Percentiles rank a stretch among this genome's conserved stretches.
Evolutionary conservation across 306 rosid genomes (phyloP).

Genomic region (Myrica gale): DNA sequence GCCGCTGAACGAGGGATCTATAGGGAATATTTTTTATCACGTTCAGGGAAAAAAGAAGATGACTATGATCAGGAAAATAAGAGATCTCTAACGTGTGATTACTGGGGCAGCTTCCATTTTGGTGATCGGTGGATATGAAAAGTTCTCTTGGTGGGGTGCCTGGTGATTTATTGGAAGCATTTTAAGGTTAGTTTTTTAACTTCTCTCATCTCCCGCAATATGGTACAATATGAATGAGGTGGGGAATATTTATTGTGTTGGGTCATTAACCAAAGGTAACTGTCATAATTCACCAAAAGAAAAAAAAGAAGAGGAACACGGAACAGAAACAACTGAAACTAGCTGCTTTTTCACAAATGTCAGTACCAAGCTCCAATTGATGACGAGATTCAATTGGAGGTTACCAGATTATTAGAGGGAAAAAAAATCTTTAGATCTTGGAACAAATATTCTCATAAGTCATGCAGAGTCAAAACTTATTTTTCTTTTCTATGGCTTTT

Average conservation of each 20-base stretch:
- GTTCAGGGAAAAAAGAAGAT: constrained; percentile 75
- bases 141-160: constrained; percentile 54
- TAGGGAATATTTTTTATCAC: constrained; percentile 44
- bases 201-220: too few species aligned
- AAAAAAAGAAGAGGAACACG: background rate
- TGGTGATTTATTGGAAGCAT: constrained; percentile 77
- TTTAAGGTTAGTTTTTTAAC: constrained; percentile 52
- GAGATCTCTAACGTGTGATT: constrained; percentile 31
- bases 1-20: constrained; percentile 60
- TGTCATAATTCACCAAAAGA: background rate
- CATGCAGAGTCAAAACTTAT: background rate
- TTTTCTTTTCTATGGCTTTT: background rate
- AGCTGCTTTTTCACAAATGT: background rate
- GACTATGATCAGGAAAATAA: constrained; percentile 40
- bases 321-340: background rate
- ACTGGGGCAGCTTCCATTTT: constrained; percentile 28
- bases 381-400: background rate
- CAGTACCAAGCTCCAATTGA: background rate
- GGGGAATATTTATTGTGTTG: background rate
- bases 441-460: background rate
- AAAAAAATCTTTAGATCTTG: background rate
- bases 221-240: background rate
- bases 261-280: background rate
- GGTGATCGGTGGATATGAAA: constrained; percentile 58
- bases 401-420: background rate